Evolutionary conservation across 1,284 basidiomycete species (phyloP).

Genomic region (Caloboletus firmus): DNA sequence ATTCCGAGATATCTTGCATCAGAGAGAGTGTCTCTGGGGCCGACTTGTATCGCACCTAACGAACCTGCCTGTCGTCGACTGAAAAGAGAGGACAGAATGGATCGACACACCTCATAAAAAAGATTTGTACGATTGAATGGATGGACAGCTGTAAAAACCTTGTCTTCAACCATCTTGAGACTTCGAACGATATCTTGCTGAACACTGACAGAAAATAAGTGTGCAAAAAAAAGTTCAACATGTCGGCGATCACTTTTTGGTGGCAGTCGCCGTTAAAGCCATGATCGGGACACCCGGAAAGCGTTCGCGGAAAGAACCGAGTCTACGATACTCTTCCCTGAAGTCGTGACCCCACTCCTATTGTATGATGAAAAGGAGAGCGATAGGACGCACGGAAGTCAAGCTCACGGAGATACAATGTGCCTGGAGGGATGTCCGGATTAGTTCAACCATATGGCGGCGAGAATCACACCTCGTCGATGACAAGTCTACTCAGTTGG

Average conservation of each 20-base stretch:
- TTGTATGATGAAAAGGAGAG: neutral
- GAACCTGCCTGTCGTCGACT: neutral
- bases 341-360: slow-evolving; percentile 88
- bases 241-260: slow-evolving; percentile 45
- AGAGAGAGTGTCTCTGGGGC: slow-evolving; percentile 48
- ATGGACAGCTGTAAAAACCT: slow-evolving; percentile 65
- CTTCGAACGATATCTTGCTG: slow-evolving; percentile 69
- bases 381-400: neutral
- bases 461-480: slow-evolving; percentile 66
- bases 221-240: neutral
- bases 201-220: slow-evolving; percentile 46
- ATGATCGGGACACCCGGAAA: slow-evolving; percentile 80
- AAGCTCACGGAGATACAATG: slow-evolving; percentile 78
- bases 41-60: slow-evolving; percentile 61
- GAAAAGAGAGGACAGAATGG: neutral
- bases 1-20: slow-evolving; percentile 66
- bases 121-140: slow-evolving; percentile 82
- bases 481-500: slow-evolving; percentile 68
- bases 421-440: slow-evolving; percentile 45
- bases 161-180: slow-evolving; percentile 57
- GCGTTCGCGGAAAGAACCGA: slow-evolving; percentile 67
- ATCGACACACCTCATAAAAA: slow-evolving; percentile 66
- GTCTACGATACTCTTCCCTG: slow-evolving; percentile 67
- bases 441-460: neutral
- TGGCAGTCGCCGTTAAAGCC: slow-evolving; percentile 80